These are phyloP conservation scores for Talaromyces thailandensis DNA, from an alignment of 495 filamentous ascomycete species.

Conservation along the genomic window DNA sequence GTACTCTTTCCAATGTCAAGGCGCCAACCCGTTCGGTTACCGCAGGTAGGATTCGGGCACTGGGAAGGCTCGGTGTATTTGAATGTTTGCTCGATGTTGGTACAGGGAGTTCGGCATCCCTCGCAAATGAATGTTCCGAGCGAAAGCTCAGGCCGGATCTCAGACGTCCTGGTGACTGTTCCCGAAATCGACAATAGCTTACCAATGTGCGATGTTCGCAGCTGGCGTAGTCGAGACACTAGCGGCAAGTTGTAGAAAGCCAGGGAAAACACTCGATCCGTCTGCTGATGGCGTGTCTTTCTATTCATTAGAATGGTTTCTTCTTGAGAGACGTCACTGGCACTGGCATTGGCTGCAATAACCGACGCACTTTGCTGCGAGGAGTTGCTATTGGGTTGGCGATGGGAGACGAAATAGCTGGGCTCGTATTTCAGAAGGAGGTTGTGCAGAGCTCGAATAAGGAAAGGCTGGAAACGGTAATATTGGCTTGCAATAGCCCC, in stretches of 20 bases:
- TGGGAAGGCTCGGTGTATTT: constrained; percentile 93
- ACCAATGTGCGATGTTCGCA: constrained; percentile 87
- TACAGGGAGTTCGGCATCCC: constrained; percentile 66
- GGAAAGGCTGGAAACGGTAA: constrained; percentile 90
- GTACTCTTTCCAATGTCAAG: constrained; percentile 95
- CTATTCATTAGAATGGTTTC: constrained; percentile 16
- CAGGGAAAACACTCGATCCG: constrained; percentile 88
- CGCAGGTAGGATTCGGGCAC: constrained; percentile 87
- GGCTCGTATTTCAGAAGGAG: constrained; percentile 91
- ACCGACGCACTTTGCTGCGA: constrained; percentile 58
- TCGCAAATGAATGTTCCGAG: constrained; percentile 92
- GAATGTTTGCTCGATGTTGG: constrained; percentile 95
- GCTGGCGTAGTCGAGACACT: constrained; percentile 80
- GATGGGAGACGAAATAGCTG: constrained; percentile 83
- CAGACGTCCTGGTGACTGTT: constrained; percentile 91
- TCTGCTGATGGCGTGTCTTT: constrained; percentile 87
- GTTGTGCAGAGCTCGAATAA: constrained; percentile 83
- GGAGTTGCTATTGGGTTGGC: constrained; percentile 57
- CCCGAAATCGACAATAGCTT: constrained; percentile 90
- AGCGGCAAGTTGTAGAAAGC: constrained; percentile 96
- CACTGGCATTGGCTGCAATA: constrained; percentile 48
- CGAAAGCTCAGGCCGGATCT: constrained; percentile 89
- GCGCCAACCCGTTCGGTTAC: constrained; percentile 83
- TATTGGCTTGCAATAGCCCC: constrained; percentile 80
- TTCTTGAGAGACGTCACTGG: constrained; percentile 45